Percentiles rank a stretch among this genome's conserved stretches.
Evolutionary conservation across 2,329 filamentous ascomycete genomes (phyloP).

Genomic region (Ophiostoma himal-ulmi): DNA sequence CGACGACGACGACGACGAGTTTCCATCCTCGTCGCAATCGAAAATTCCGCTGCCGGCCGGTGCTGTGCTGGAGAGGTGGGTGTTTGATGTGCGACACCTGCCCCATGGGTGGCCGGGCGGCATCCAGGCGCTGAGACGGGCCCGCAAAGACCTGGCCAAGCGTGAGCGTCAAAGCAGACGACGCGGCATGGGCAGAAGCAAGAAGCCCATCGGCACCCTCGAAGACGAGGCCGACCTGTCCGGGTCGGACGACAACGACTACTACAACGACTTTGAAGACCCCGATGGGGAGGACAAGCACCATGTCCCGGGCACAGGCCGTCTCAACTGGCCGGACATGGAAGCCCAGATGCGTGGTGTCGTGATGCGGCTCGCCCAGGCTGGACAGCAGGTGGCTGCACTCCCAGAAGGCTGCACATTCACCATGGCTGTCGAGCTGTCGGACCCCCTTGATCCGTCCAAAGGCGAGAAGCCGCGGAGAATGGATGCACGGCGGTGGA

Average conservation of each 20-base stretch:
- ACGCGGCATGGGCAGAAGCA: slow-evolving; percentile 11
- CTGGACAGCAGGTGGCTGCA: slow-evolving; percentile 50
- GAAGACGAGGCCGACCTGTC: slow-evolving; percentile 12
- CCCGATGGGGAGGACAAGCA: slow-evolving; percentile 17
- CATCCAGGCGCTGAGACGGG: slow-evolving; percentile 31
- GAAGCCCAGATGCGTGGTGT: slow-evolving; percentile 67
- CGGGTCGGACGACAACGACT: slow-evolving; percentile 1
- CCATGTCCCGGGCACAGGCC: slow-evolving; percentile 15
- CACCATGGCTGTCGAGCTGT: slow-evolving; percentile 68
- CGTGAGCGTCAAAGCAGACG: background rate
- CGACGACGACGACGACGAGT: background rate
- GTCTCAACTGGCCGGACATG: slow-evolving; percentile 53
- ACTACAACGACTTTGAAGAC: background rate
- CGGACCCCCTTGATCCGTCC: background rate
- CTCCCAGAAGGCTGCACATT: slow-evolving; percentile 65
- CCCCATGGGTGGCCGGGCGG: slow-evolving; percentile 40
- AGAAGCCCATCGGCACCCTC: background rate
- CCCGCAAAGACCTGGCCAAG: slow-evolving; percentile 25
- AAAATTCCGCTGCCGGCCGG: slow-evolving; percentile 29
- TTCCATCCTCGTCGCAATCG: background rate
- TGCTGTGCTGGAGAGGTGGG: slow-evolving; percentile 54
- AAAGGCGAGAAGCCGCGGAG: background rate
- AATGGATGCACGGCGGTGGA: slow-evolving; percentile 17
- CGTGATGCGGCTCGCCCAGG: slow-evolving; percentile 56
- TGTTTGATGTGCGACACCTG: slow-evolving; percentile 52